Conservation (phyloP, 495 filamentous ascomycete species). For the Aspergillus avenaceus region DNA sequence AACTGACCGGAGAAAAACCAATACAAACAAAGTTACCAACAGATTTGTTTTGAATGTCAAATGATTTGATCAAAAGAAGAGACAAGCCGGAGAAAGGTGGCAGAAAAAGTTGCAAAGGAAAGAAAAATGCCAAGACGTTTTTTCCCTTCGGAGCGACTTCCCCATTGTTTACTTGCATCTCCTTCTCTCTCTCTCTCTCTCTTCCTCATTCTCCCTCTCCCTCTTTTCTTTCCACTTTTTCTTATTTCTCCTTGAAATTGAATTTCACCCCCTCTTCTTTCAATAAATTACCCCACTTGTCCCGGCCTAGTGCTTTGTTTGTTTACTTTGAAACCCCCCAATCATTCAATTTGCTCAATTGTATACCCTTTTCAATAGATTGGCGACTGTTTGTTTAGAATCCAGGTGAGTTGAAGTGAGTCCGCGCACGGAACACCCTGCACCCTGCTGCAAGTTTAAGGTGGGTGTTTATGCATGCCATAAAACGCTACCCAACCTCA, state of each 20-base stretch:
- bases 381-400: no score
- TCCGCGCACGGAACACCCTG: slow-evolving; percentile 18
- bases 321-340: no score
- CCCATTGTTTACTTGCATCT: slow-evolving; percentile 12
- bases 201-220: not conserved
- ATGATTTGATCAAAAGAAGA: not conserved
- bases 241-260: not conserved
- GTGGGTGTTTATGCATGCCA: slow-evolving; percentile 8
- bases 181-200: not conserved
- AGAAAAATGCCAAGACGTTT: slow-evolving; percentile 7
- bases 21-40: no score
- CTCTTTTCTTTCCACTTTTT: not conserved
- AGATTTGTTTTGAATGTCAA: no score
- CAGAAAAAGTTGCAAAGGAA: not conserved
- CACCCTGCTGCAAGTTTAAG: slow-evolving; percentile 16
- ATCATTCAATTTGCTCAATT: no score
- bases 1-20: no score
- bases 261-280: not conserved
- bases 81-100: not conserved
- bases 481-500: not conserved
- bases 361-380: not conserved
- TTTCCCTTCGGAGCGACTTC: slow-evolving; percentile 17
- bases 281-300: not conserved
- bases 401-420: no score
- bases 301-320: not conserved